A percentile compares a stretch with the other conserved stretches of the same genome.
These are phyloP conservation scores for Herpetomonas tarakana DNA, from an alignment of 208 protist genomes.

Conservation along the genomic window DNA sequence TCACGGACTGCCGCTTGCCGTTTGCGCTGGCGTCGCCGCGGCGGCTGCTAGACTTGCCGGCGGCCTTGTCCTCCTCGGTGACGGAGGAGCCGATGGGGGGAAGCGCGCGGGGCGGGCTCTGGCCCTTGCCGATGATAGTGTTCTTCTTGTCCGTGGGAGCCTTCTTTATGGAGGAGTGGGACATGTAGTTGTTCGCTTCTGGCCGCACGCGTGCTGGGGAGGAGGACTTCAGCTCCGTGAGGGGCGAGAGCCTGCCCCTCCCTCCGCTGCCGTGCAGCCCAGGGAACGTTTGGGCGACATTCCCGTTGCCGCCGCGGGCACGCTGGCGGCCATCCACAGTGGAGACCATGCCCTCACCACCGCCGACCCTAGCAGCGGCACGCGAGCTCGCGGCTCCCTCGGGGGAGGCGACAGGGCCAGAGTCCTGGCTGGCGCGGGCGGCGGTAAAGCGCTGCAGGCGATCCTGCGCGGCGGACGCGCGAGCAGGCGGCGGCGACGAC, in stretches of 20 bases:
- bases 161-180: neutral
- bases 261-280: neutral
- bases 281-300: neutral
- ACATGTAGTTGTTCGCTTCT: neutral
- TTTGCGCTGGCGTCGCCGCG: neutral
- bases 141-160: too few relatives aligned
- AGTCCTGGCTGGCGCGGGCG: neutral
- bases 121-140: too few relatives aligned
- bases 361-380: too few relatives aligned
- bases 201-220: neutral
- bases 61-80: neutral
- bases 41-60: neutral
- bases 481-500: neutral
- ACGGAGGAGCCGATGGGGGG: neutral
- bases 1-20: neutral
- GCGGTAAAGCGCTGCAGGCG: neutral
- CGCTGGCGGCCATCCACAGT: neutral
- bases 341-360: too few relatives aligned
- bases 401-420: too few relatives aligned
- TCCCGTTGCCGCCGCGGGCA: neutral
- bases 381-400: too few relatives aligned
- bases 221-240: neutral
- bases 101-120: conserved; percentile 1
- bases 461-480: neutral
- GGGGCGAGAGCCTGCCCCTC: neutral